These are phyloP conservation scores for Leccinum cinnamomeum DNA, from an alignment of 1,284 basidiomycete genomes.

Conservation along the genomic window DNA sequence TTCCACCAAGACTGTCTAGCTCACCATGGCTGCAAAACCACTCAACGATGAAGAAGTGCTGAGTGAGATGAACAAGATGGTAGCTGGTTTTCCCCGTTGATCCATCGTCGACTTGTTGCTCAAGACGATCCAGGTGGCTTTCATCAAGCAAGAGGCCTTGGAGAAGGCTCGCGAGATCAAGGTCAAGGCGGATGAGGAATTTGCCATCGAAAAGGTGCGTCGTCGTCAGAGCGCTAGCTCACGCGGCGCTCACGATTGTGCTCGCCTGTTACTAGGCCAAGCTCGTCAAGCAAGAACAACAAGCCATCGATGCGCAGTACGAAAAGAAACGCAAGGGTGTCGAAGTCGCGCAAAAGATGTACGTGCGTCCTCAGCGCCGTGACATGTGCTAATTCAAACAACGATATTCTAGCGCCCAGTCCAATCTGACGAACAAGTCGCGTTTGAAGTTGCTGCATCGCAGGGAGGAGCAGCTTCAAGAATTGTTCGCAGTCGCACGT, in stretches of 20 bases:
- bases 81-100: constrained; percentile 35
- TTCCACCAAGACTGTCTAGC: constrained; percentile 26
- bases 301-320: constrained; percentile 86
- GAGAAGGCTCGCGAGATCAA: constrained; percentile 97
- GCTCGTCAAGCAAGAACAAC: constrained; percentile 92
- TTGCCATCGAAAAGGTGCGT: constrained; percentile 91
- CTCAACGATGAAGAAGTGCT: constrained; percentile 96
- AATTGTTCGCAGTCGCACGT: constrained; percentile 81
- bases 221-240: neutral
- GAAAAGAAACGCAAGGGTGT: constrained; percentile 95
- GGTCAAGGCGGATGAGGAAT: constrained; percentile 97
- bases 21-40: constrained; percentile 60
- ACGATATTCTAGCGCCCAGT: constrained; percentile 72
- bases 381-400: neutral
- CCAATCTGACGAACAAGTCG: constrained; percentile 95
- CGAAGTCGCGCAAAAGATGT: constrained; percentile 96
- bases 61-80: constrained; percentile 99
- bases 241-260: neutral
- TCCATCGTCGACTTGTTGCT: constrained; percentile 1
- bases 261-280: constrained; percentile 64
- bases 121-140: constrained; percentile 67
- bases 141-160: constrained; percentile 95
- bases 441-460: constrained; percentile 89
- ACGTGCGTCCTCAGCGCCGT: constrained; percentile 28
- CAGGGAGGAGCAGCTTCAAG: constrained; percentile 90